Evolutionary conservation across 768 basidiomycete species (phyloP), one percentile per base, ranked within the genome.

Genomic region (Boletus tylopilopsis): DNA sequence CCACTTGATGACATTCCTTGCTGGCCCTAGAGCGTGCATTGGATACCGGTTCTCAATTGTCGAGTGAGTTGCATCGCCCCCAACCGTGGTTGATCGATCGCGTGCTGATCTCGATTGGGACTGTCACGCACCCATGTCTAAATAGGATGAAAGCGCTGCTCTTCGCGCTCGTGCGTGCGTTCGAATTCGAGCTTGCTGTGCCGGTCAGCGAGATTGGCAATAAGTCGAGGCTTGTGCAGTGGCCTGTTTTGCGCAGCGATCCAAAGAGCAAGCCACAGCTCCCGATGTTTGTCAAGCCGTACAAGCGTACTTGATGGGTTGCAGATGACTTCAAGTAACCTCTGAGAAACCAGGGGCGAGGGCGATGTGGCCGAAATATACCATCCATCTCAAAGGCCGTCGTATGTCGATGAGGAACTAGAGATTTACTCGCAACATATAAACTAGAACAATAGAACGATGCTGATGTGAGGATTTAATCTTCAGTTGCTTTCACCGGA

Each of bases 1-100:
- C 5, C 75, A 83, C 57, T 61, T 80, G 42, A 59, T 85, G 30
- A 74, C 78, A 0, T 88, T 88, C 73, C 59, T 84, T 3, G 81
- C 80, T 22, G 85, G 85, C 2, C 78, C 81, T 16, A 73, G 76
- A 25, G 75, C 82, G 6, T 88, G 85, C 56, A 86, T 87, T 34
- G 84, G 84, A 1, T 87, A 80, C 60, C 76, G 80, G 10, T 85
- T 87, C 59, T 73, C 85, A 22, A 62, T 85, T 19, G 66, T 78
- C 19, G 82, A 82, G 79, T 82, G 53, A 40, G 79, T n/a, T n/a
- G n/a, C n/a, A n/a, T n/a, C 73, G 7, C 15, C n/a, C 0, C 21
- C 6, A 9, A 16, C n/a, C n/a, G n/a, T 21, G 7, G 11, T 13
- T 30, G 29, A 30, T 30, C 29, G 29, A n/a, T 11, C 6, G 10